Evolutionary conservation across 1,284 basidiomycete genomes (phyloP), one percentile per base, ranked within the genome.

Genomic region (Papiliotrema laurentii): DNA sequence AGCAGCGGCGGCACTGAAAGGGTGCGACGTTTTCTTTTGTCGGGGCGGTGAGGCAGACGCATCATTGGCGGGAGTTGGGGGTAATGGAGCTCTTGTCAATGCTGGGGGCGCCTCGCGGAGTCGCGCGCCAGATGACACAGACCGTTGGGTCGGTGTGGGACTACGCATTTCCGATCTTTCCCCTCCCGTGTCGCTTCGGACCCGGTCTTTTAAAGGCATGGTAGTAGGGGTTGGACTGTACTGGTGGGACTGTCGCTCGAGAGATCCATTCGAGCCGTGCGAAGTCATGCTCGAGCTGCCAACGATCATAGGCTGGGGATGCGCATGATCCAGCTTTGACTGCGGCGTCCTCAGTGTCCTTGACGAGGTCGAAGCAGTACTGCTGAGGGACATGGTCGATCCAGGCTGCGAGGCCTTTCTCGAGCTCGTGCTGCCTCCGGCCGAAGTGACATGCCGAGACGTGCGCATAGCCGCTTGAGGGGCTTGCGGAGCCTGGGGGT

Each of bases 311-410:
- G 47, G 45, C 13, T 33, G n/a, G 6, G 50, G 49, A n/a, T 49
- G 45, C 31, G 50, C 24, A 22, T 56, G 45, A 18, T 55, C 52
- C 24, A 54, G 37, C 22, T 62, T 61, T 6, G 60, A 56, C 26
- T 60, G 57, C 34, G 64, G 64, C 1, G 64, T 66, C 43, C 61
- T 62, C 16, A 66, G 50, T 4, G 64, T 65, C 10, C 61, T 43
- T 21, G 58, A 60, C 13, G 60, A 62, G 4, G 57, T 64, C 5
- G 62, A 64, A 19, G 61, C 58, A 3, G 62, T 51, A 3, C 60
- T 63, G 7, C 62, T 58, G 13, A 66, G 51, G 0, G 64, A 65
- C 16, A 28, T 22, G 27, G 26, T 25, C 10, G 49, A 50, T 2
- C 26, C 19, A 11, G 36, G 42, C 14, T 35, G 14, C 3, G 21